Evolutionary conservation across 2,329 filamentous ascomycete species (phyloP).

Genomic region (Fusarium sp.): DNA sequence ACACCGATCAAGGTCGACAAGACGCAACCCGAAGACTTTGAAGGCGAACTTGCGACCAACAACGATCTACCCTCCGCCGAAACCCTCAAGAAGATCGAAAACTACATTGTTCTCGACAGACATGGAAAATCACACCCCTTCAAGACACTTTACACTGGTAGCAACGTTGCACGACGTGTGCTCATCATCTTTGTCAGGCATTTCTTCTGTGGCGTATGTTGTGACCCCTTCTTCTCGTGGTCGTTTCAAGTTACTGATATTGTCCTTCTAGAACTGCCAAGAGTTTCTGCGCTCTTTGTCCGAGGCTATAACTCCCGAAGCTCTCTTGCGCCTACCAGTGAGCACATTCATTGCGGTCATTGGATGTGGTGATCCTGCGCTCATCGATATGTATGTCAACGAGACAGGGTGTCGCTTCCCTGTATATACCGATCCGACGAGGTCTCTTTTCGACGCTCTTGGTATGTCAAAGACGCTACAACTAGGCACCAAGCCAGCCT

Average conservation of each 20-base stretch:
- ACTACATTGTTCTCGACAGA: constrained; percentile 70
- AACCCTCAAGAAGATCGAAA: constrained; percentile 63
- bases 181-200: constrained; percentile 81
- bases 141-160: constrained; percentile 70
- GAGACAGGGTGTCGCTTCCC: constrained; percentile 75
- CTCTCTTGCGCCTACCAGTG: constrained; percentile 62
- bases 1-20: constrained; percentile 52
- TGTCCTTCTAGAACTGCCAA: constrained; percentile 72
- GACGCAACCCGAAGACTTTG: constrained; percentile 63
- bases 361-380: constrained; percentile 75
- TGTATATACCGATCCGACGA: constrained; percentile 81
- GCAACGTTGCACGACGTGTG: constrained; percentile 65
- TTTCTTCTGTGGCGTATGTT: constrained; percentile 82
- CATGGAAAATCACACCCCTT: constrained; percentile 71
- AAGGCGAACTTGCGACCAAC: constrained; percentile 66
- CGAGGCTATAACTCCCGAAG: constrained; percentile 64
- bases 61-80: constrained; percentile 65
- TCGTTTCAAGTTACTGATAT: constrained; percentile 28
- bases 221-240: background rate
- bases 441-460: constrained; percentile 73
- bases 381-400: constrained; percentile 75
- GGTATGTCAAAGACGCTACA: constrained; percentile 75
- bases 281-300: constrained; percentile 76
- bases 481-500: constrained; percentile 70
- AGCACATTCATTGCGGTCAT: constrained; percentile 75